Percentiles rank a stretch among this genome's conserved stretches.
These are phyloP conservation scores for Inga laurina DNA, from an alignment of 306 rosid genomes.

Conservation along the genomic window DNA sequence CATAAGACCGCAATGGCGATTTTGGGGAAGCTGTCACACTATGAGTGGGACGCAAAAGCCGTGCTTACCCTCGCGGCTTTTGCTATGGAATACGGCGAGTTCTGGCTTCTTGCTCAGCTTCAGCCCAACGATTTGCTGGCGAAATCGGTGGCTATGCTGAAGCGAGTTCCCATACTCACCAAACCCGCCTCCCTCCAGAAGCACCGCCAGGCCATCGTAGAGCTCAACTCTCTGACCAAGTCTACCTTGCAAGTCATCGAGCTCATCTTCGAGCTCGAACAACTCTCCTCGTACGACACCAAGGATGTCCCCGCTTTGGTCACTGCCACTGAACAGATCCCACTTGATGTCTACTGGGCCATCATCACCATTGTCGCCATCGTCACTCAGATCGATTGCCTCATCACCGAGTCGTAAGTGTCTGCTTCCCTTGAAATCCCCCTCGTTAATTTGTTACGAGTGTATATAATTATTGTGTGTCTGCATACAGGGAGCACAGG, in stretches of 20 bases:
- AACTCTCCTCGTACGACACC: constrained; percentile 42
- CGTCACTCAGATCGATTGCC: constrained; percentile 52
- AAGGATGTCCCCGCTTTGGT: constrained; percentile 59
- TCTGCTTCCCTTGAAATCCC: neutral
- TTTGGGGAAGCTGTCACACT: constrained; percentile 51
- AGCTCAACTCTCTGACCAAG: constrained; percentile 55
- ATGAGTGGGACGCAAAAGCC: constrained; percentile 76
- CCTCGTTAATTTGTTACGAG: neutral
- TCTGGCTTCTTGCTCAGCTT: constrained; percentile 67
- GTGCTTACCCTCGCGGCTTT: constrained; percentile 72
- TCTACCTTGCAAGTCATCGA: constrained; percentile 54
- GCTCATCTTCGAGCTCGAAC: constrained; percentile 52
- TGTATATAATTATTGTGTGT: neutral
- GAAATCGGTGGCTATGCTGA: constrained; percentile 60
- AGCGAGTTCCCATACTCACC: constrained; percentile 52
- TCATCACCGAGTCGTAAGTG: constrained; percentile 57
- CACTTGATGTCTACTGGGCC: constrained; percentile 70
- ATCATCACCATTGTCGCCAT: constrained; percentile 63
- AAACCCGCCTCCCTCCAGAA: constrained; percentile 42
- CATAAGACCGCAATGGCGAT: constrained; percentile 61
- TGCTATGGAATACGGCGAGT: constrained; percentile 65
- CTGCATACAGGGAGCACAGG: constrained; percentile 41
- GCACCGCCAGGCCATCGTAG: constrained; percentile 50
- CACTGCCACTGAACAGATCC: constrained; percentile 46
- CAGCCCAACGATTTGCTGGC: constrained; percentile 53